Evolutionary conservation across 2,329 filamentous ascomycete species (phyloP).

Genomic region (Eurotiales sp.): DNA sequence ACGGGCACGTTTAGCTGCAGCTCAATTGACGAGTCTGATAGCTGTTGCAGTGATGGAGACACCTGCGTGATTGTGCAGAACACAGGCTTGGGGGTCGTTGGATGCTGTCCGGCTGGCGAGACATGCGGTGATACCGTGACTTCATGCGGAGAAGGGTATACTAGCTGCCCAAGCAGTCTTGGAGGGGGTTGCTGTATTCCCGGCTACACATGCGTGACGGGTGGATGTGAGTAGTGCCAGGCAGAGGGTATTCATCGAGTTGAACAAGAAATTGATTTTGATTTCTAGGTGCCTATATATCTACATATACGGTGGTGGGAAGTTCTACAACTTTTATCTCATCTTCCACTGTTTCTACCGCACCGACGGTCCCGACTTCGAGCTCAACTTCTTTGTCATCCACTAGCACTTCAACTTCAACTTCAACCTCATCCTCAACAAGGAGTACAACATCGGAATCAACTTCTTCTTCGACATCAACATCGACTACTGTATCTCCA

Average conservation of each 20-base stretch:
- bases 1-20: conserved; percentile 52
- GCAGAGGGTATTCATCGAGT: neutral
- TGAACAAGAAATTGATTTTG: neutral
- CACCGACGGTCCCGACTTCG: conserved; percentile 19
- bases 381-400: conserved; percentile 16
- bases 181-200: conserved; percentile 62
- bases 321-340: conserved; percentile 28
- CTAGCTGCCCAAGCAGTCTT: conserved; percentile 50
- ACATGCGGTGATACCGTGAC: conserved; percentile 51
- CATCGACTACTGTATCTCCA: conserved; percentile 28
- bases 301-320: conserved; percentile 34
- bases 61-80: conserved; percentile 53
- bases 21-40: conserved; percentile 53
- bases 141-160: conserved; percentile 51
- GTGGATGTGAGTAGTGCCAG: conserved; percentile 48
- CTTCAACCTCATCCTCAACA: conserved; percentile 21
- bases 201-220: conserved; percentile 54
- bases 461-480: conserved; percentile 33
- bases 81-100: conserved; percentile 54
- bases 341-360: conserved; percentile 35
- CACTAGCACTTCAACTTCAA: conserved; percentile 12
- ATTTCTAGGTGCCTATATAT: conserved; percentile 29
- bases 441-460: conserved; percentile 29
- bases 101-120: conserved; percentile 56
- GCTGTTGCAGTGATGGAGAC: conserved; percentile 54